These are phyloP conservation scores for Papiliotrema nemorosa DNA, from an alignment of 1,284 basidiomycete species.

Conservation along the genomic window DNA sequence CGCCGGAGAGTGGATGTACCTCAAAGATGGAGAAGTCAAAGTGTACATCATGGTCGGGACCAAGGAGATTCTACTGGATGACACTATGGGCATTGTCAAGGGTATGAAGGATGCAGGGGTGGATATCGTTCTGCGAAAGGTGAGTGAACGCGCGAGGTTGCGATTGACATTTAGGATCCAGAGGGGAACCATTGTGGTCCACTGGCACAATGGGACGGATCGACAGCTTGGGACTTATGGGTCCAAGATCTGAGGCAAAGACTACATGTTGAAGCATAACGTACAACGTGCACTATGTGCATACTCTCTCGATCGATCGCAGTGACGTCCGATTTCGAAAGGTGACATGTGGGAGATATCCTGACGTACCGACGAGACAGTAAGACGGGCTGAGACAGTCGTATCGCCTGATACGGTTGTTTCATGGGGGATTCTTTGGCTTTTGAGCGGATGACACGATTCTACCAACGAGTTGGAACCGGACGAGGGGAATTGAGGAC, in stretches of 20 bases:
- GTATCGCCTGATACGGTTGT: no score
- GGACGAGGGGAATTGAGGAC: no score
- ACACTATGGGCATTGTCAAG: conserved; percentile 24
- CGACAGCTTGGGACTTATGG: conserved; percentile 6
- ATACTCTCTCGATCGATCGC: background rate
- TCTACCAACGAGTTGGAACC: no score
- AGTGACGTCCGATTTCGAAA: no score
- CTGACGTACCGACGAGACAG: no score
- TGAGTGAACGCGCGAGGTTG: conserved; percentile 4
- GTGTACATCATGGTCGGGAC: conserved; percentile 38
- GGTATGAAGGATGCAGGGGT: conserved; percentile 35
- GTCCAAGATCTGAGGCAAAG: background rate
- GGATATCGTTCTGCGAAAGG: conserved; percentile 17
- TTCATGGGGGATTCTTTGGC: no score
- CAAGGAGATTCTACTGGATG: conserved; percentile 34
- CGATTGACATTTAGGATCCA: background rate
- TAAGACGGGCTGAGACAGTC: no score
- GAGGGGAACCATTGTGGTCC: conserved; percentile 9
- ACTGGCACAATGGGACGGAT: conserved; percentile 7
- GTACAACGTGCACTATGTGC: background rate
- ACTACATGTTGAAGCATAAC: background rate
- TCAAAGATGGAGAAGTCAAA: conserved; percentile 12
- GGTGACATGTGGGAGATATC: background rate
- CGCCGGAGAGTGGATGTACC: conserved; percentile 15
- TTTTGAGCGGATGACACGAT: no score